Evolutionary conservation across 306 rosid species (phyloP), one percentile per base, ranked within the genome.

Genomic region (Sechiopsis laciniata): DNA sequence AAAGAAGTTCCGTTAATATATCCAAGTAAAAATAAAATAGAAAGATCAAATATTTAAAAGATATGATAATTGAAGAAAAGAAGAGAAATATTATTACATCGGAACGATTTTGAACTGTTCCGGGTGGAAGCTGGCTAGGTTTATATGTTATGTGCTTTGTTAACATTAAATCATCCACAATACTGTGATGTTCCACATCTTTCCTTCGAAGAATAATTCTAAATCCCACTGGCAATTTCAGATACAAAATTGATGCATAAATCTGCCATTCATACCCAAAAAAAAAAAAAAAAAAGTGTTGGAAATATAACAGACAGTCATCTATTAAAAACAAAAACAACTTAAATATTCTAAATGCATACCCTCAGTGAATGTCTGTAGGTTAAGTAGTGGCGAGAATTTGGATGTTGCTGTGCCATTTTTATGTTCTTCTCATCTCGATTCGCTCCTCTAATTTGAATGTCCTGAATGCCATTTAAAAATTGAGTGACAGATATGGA

Each of bases 101-200:
- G 21, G 77, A 32, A 62, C 87, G 89, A 82, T 88, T 88, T 53
- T 85, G 63, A 65, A 77, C 54, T 80, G 88, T 93, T 74, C 86
- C 7, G 19, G 6, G 90, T 29, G 71, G 71, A 58, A 84, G 88
- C 48, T 87, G 65, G 64, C 87, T 90, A 32, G 98, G 98, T 75
- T 80, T 80, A 78, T 94, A 90, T 0, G 88, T 90, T 68, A 89
- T 86, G 77, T 86, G 86, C 85, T 89, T 89, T 71, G 97, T 89
- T 79, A 81, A 32, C 98, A 94, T 94, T 96, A 94, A 89, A 84
- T 94, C 98, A 84, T 94, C 89, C 77, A 89, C 98, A 73, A 94
- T 85, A 79, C 84, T 94, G 81, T 94, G 98, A 73, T 90, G 97
- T 70, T 82, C 83, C 79, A 90, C 86, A 75, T 94, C 96, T 79